Base-by-base conservation (phyloP, 164 flowering plant genomes). In the Nymphaea thermarum region DNA sequence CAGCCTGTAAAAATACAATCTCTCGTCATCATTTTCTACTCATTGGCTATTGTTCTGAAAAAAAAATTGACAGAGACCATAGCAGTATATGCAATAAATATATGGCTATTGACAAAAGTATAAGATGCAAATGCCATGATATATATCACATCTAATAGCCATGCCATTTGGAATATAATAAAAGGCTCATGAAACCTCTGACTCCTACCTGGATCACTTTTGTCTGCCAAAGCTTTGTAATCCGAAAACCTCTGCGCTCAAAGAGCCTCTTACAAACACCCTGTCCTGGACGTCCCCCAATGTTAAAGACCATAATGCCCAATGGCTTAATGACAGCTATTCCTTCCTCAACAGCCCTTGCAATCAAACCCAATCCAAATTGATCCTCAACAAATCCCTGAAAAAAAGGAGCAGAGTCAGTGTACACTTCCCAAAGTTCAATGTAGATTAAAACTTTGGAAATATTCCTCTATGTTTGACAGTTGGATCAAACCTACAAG, bases 251-350 rank as follows among this genome's bases (percentile, higher is more conserved):
- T 70, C 99, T 93, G 7, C 99, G 91, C 75, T 94, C 96, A 83
- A 94, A 94, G 76, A 94, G 76, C 63, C 98, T 95, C 66, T 80
- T 82, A 70, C 98, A 94, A 65, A 94, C 99, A 75, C 72, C 93
- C 86, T 94, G 98, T 66, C 98, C 99, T 16, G 99, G 98, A 70
- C 98, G 94, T 7, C 99, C 98, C 75, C 99, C 99, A 87, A 94
- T 91, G 68, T 94, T 94, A 67, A 94, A 91, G 59, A 94, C 87
- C 99, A 94, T 94, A 66, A 94, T 83, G 17, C 99, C 98, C 81
- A 80, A 73, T 62, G 98, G 96, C 70, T 91, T 86, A 76, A 94
- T 87, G 44, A 91, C 96, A 76, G 82, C 57, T 73, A 94, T 94
- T 75, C 99, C 99, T 81, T 94, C 99, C 76, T 94, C 98, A 62